Evolutionary conservation across 768 basidiomycete species (phyloP).

Genomic region (Filobasidium floriforme): DNA sequence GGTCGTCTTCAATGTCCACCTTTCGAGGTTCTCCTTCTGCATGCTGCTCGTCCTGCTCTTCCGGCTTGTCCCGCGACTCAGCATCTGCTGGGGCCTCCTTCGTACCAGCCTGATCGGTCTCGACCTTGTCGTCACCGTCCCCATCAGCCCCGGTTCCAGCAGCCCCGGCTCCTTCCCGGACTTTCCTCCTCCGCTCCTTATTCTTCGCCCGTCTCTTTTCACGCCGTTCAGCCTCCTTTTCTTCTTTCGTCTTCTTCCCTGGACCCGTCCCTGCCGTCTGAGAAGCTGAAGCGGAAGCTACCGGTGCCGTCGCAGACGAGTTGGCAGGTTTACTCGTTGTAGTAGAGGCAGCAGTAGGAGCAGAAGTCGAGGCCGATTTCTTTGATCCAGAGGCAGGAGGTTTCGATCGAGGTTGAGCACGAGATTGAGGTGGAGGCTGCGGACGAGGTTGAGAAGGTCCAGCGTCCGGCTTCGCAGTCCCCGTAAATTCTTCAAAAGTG

Average conservation of each 20-base stretch:
- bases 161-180: background rate
- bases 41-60: background rate
- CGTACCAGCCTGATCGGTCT: no score
- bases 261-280: background rate
- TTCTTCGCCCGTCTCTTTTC: conserved; percentile 7
- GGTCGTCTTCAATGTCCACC: background rate
- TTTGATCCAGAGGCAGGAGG: background rate
- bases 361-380: background rate
- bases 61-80: no score
- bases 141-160: background rate
- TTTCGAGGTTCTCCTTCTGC: background rate
- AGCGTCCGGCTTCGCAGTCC: background rate
- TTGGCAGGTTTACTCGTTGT: no score
- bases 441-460: background rate
- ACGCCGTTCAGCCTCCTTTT: background rate
- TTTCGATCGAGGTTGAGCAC: background rate
- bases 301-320: no score
- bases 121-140: no score
- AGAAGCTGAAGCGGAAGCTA: background rate
- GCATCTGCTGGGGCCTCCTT: no score
- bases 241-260: background rate
- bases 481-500: background rate
- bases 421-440: background rate
- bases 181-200: background rate
- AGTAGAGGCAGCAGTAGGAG: no score